Evolutionary conservation across 176 grass and related monocot species (phyloP).

Genomic region (Bromus sterilis): DNA sequence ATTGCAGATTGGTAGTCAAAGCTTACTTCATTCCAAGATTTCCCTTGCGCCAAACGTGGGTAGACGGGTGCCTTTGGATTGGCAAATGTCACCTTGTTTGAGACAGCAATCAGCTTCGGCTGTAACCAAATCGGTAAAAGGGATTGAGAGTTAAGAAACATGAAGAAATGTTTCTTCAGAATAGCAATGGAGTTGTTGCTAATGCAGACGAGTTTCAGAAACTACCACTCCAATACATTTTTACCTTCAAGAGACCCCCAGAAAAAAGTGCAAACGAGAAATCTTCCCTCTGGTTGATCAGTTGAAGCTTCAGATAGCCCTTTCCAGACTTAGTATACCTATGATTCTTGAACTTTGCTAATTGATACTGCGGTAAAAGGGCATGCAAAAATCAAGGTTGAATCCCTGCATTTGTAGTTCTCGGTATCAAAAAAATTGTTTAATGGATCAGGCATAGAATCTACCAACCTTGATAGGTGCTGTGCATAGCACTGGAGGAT

Average conservation of each 20-base stretch:
- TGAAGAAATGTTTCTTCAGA: background rate
- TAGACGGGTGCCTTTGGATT: conserved; percentile 73
- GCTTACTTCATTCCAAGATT: conserved; percentile 77
- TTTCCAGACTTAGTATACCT: conserved; percentile 31
- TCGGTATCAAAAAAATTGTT: too few species aligned
- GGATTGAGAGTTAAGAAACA: background rate
- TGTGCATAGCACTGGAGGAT: conserved; percentile 52
- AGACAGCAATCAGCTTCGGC: conserved; percentile 63
- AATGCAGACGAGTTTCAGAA: background rate
- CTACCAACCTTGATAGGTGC: conserved; percentile 58
- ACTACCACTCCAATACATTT: background rate
- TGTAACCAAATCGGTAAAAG: background rate
- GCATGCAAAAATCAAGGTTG: background rate
- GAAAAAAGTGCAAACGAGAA: conserved; percentile 71
- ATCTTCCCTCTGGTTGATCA: conserved; percentile 84
- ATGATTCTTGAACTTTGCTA: conserved; percentile 3
- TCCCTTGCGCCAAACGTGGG: conserved; percentile 69
- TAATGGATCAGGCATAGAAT: background rate
- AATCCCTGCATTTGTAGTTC: too few species aligned
- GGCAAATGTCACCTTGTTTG: conserved; percentile 45
- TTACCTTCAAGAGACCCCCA: conserved; percentile 56
- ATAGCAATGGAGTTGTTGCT: background rate
- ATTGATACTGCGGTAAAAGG: background rate
- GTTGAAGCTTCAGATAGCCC: conserved; percentile 58
- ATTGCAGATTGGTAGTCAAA: background rate